A percentile compares a stretch with the other conserved stretches of the same genome.
phyloP scores from a whole-genome alignment of 2,329 filamentous ascomycete species.

The Aspergillus pseudonomiae region DNA sequence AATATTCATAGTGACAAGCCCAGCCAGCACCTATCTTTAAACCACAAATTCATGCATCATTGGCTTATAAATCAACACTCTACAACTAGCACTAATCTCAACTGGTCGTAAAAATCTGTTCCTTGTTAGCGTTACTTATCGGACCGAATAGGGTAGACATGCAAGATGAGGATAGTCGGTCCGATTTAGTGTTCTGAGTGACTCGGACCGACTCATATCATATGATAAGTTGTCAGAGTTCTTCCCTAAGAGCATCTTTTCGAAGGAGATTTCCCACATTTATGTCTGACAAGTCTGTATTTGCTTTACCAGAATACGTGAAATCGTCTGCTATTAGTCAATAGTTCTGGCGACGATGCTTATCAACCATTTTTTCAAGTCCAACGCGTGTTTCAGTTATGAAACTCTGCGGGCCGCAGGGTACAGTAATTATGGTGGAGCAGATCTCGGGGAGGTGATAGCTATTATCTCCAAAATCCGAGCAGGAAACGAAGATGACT shows the following conservation, averaged over 20 bases:
- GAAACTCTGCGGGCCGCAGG: slow-evolving; percentile 3
- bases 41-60: not conserved
- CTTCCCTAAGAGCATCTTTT: not conserved
- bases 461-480: not conserved
- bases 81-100: not conserved
- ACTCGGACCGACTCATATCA: no score
- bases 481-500: slow-evolving; percentile 2
- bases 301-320: not conserved
- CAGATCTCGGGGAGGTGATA: slow-evolving; percentile 5
- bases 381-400: slow-evolving; percentile 6
- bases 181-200: not conserved
- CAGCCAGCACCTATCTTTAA: not conserved
- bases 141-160: not conserved
- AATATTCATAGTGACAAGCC: not conserved
- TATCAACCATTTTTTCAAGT: slow-evolving; percentile 1
- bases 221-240: not conserved
- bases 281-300: not conserved
- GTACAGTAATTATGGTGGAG: slow-evolving; percentile 3
- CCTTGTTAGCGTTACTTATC: not conserved
- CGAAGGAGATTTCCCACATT: not conserved
- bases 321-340: not conserved
- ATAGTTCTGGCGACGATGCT: not conserved
- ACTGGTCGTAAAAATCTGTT: not conserved
- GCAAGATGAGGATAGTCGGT: not conserved
- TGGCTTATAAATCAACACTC: not conserved